phyloP scores from a whole-genome alignment of 202 grass and related monocot species.

The Panicum virgatum region DNA sequence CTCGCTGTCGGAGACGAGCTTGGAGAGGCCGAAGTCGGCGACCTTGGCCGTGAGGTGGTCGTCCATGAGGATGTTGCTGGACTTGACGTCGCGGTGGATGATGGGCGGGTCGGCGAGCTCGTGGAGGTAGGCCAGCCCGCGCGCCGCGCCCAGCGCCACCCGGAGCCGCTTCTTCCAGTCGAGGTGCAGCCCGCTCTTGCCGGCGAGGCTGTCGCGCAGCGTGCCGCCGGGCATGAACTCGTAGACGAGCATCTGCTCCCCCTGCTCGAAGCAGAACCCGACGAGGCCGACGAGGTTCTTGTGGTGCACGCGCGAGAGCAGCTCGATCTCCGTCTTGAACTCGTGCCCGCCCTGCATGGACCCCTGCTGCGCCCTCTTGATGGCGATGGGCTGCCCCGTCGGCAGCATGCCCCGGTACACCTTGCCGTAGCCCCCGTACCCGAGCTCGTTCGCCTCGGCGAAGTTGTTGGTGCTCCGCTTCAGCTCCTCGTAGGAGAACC shows the following conservation, averaged over 20 bases:
- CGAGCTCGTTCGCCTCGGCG: conserved; percentile 79
- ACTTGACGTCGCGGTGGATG: conserved; percentile 96
- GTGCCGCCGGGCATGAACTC: conserved; percentile 86
- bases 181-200: conserved; percentile 75
- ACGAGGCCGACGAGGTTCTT: conserved; percentile 91
- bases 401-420: conserved; percentile 83
- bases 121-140: conserved; percentile 84
- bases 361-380: conserved; percentile 85
- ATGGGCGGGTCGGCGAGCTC: conserved; percentile 96
- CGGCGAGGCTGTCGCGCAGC: conserved; percentile 76
- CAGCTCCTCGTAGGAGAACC: conserved; percentile 88
- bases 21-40: conserved; percentile 98
- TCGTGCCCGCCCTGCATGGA: conserved; percentile 89
- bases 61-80: conserved; percentile 92
- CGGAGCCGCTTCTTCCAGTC: conserved; percentile 86
- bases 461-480: conserved; percentile 81
- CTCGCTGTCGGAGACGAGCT: conserved; percentile 72
- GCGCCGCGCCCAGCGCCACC: conserved; percentile 75
- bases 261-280: conserved; percentile 97
- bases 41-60: conserved; percentile 95
- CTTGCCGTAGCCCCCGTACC: conserved; percentile 93
- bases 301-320: conserved; percentile 99
- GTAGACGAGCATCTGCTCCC: conserved; percentile 97
- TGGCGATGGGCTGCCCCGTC: conserved; percentile 75
- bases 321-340: conserved; percentile 98